A percentile compares a stretch with the other conserved stretches of the same genome.
Evolutionary conservation across 2,329 filamentous ascomycete species (phyloP).

Genomic region (Fusarium zealandicum): DNA sequence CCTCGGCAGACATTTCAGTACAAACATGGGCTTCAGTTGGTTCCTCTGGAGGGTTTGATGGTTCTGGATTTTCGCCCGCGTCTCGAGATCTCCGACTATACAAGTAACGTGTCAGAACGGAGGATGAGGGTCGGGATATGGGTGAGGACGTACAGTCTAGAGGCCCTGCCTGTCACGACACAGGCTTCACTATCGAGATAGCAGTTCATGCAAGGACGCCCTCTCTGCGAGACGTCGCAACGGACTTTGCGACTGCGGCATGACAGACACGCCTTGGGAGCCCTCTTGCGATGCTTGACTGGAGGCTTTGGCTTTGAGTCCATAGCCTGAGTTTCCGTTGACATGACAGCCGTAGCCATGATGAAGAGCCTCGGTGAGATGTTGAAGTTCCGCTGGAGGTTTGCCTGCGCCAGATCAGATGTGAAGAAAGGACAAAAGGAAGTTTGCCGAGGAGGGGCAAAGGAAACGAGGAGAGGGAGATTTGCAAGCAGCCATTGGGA

Average conservation of each 20-base stretch:
- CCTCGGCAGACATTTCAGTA: conserved; percentile 14
- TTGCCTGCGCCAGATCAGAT: neutral
- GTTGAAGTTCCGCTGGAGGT: neutral
- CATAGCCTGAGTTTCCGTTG: conserved; percentile 30
- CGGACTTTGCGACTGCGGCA: conserved; percentile 59
- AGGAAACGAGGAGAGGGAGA: conserved; percentile 3
- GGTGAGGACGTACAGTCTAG: conserved; percentile 11
- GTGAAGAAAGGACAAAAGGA: neutral
- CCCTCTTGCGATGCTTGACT: conserved; percentile 43
- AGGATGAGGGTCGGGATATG: neutral
- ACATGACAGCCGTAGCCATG: neutral
- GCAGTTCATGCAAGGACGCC: conserved; percentile 60
- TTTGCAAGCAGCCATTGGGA: conserved; percentile 15
- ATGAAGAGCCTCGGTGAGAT: neutral
- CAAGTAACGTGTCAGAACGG: neutral
- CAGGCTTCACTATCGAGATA: conserved; percentile 57
- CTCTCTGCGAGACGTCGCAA: conserved; percentile 57
- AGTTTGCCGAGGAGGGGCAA: conserved; percentile 6
- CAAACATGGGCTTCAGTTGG: conserved; percentile 6
- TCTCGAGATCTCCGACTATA: conserved; percentile 13
- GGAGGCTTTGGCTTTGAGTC: conserved; percentile 43
- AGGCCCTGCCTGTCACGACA: conserved; percentile 48
- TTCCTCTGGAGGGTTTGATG: conserved; percentile 10
- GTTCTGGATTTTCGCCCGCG: conserved; percentile 1
- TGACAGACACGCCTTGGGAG: conserved; percentile 56